Evolutionary conservation across 2,329 filamentous ascomycete genomes (phyloP), one percentile per base, ranked within the genome.

Genomic region (Diaporthe citri): DNA sequence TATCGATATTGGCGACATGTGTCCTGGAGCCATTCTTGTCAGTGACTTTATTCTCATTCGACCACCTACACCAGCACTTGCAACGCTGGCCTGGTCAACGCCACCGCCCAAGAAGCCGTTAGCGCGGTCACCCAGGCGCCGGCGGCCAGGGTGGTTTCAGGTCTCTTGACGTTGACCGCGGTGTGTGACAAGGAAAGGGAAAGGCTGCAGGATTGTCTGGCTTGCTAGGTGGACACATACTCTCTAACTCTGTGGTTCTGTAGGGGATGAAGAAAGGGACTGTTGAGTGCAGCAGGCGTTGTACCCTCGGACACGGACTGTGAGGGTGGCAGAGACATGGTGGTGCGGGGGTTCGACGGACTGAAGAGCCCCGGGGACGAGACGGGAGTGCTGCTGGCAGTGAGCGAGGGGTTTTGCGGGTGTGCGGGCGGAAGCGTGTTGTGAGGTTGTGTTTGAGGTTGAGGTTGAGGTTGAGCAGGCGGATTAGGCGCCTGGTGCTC

Each of bases 1-100:
- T 93, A 81, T 98, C 96, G 79, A 98, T 95, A 80, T 96, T 93
- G 71, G 95, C 96, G 77, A 96, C 95, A 84, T 98, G 94, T 13
- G 96, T 98, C 85, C 93, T 94, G 77, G 20, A 56, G 52, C 34
- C 51, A 10, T 12, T n/a, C n/a, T 31, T 59, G 66, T 76, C 66
- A 76, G 75, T 57, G 36, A 39, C 22, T 25, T 51, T 28, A 43
- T 56, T 8, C 25, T 36, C 25, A 17, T 31, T n/a, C 39, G 9
- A 39, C 52, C 28, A 70, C 31, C 20, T 36, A 51, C 36, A 52
- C 17, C 31, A n/a, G 34, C 25, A 20, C 48, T 34, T 31, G n/a
- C 22, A 39, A 28, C 7, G 36, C 31, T 15, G 36, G 28, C 34
- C 10, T 20, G 25, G 34, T 60, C 20, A 10, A 62, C 10, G 31